phyloP scores from a whole-genome alignment of 2,329 filamentous ascomycete genomes.

The Diaporthe destruens region DNA sequence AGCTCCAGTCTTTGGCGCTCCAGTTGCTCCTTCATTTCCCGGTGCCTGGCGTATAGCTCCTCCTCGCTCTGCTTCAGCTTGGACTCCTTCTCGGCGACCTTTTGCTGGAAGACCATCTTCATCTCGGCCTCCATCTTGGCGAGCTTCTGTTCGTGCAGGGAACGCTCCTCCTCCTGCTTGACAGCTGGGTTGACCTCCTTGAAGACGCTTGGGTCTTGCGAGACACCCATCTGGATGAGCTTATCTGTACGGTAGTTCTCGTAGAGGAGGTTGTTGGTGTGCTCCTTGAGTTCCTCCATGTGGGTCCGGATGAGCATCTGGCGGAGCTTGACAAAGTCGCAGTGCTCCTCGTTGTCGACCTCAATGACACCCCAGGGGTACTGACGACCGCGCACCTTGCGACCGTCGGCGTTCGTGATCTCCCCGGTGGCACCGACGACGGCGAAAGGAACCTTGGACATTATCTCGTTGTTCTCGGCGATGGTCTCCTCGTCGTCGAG shows the following conservation, averaged over 20 bases:
- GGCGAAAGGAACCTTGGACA: conserved; percentile 99
- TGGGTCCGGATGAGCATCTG: conserved; percentile 99
- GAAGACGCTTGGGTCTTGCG: conserved; percentile 98
- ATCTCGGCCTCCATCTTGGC: conserved; percentile 99
- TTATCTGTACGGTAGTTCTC: conserved; percentile 99
- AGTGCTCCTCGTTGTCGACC: conserved; percentile 99
- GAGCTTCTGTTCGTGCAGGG: conserved; percentile 98
- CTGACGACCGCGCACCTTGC: conserved; percentile 93
- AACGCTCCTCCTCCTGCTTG: conserved; percentile 99
- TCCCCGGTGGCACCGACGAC: conserved; percentile 97
- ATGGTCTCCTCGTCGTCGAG: conserved; percentile 99
- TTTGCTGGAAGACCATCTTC: conserved; percentile 99
- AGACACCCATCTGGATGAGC: conserved; percentile 97
- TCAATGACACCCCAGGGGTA: conserved; percentile 99
- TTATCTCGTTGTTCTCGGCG: conserved; percentile 99
- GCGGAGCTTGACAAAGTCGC: conserved; percentile 99
- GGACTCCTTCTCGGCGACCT: conserved; percentile 99
- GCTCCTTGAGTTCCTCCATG: conserved; percentile 99
- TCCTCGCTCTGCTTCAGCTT: conserved; percentile 99
- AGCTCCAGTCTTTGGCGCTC: conserved; percentile 94
- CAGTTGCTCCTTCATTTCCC: conserved; percentile 99
- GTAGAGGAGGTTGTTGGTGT: conserved; percentile 98
- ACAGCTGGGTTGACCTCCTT: conserved; percentile 99
- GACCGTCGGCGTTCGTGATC: conserved; percentile 90
- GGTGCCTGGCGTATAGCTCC: conserved; percentile 96